phyloP scores from a whole-genome alignment of 2,329 filamentous ascomycete species.

The Colletotrichum scovillei region DNA sequence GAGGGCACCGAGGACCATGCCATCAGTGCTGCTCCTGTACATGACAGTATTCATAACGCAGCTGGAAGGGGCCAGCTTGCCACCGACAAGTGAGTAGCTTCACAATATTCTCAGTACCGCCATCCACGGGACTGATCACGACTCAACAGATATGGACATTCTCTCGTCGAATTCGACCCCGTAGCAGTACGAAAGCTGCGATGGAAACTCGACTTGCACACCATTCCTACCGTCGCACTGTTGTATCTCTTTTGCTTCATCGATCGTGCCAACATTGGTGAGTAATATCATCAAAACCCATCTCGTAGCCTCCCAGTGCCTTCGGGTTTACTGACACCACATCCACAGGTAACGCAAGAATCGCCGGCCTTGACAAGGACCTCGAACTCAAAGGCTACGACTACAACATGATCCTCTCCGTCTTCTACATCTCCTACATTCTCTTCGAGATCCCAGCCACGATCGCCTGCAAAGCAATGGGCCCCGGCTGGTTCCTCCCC shows the following conservation, averaged over 20 bases:
- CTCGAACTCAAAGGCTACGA: conserved; percentile 70
- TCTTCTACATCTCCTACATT: conserved; percentile 81
- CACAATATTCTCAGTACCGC: no score
- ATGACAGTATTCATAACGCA: conserved; percentile 40
- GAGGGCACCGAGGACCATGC: conserved; percentile 25
- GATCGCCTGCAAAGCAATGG: conserved; percentile 76
- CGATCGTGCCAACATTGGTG: conserved; percentile 79
- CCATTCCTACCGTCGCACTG: conserved; percentile 73
- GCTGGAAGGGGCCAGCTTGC: conserved; percentile 57
- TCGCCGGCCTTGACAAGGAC: conserved; percentile 74
- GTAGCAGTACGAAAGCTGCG: conserved; percentile 68
- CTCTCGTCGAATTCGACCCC: conserved; percentile 65
- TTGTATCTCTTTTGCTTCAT: conserved; percentile 81
- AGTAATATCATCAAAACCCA: conserved; percentile 30
- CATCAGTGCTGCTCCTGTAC: conserved; percentile 26
- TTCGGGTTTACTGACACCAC: not conserved
- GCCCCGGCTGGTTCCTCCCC: conserved; percentile 79
- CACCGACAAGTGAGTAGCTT: conserved; percentile 54
- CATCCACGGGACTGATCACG: not conserved
- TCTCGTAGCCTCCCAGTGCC: no score
- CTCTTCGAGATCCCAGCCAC: conserved; percentile 78
- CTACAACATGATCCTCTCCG: conserved; percentile 75
- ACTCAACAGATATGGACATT: conserved; percentile 55
- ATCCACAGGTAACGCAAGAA: conserved; percentile 70
- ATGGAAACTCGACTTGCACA: conserved; percentile 72